phyloP scores from a whole-genome alignment of 148 eudicot genomes.

The Euryodendron excelsum region DNA sequence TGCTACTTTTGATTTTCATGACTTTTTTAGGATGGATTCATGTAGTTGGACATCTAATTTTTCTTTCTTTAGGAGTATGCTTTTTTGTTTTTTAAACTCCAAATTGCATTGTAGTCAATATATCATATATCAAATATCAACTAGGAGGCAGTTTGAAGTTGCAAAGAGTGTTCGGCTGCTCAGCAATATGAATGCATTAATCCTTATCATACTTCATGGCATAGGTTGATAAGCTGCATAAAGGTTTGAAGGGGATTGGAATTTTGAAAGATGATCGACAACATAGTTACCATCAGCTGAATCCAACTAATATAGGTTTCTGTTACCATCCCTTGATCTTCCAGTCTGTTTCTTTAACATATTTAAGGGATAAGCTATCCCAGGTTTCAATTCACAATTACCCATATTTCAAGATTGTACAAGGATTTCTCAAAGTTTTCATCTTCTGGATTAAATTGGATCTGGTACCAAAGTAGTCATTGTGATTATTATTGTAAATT shows the following conservation, averaged over 20 bases:
- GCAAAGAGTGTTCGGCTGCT: background rate
- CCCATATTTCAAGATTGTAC: background rate
- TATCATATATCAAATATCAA: no score
- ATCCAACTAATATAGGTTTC: slow-evolving; percentile 90
- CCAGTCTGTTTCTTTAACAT: background rate
- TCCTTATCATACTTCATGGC: slow-evolving; percentile 11
- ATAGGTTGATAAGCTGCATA: slow-evolving; percentile 67
- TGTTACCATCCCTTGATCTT: slow-evolving; percentile 9
- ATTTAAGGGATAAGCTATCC: slow-evolving; percentile 11
- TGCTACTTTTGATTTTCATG: background rate
- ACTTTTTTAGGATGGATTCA: background rate
- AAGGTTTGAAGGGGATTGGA: slow-evolving; percentile 74
- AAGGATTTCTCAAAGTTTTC: background rate
- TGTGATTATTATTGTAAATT: slow-evolving; percentile 1
- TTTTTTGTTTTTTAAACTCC: background rate
- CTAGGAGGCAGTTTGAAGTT: slow-evolving; percentile 4
- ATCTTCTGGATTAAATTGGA: background rate
- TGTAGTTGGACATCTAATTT: background rate
- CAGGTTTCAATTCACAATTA: background rate
- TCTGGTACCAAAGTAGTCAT: background rate
- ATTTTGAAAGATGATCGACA: slow-evolving; percentile 51
- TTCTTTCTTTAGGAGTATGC: slow-evolving; percentile 9
- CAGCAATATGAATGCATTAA: background rate
- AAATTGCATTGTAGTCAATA: no score
- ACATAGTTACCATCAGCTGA: slow-evolving; percentile 67